Evolutionary conservation across 176 grass and related monocot genomes (phyloP), one percentile per base, ranked within the genome.

Genomic region (Raddia distichophylla): DNA sequence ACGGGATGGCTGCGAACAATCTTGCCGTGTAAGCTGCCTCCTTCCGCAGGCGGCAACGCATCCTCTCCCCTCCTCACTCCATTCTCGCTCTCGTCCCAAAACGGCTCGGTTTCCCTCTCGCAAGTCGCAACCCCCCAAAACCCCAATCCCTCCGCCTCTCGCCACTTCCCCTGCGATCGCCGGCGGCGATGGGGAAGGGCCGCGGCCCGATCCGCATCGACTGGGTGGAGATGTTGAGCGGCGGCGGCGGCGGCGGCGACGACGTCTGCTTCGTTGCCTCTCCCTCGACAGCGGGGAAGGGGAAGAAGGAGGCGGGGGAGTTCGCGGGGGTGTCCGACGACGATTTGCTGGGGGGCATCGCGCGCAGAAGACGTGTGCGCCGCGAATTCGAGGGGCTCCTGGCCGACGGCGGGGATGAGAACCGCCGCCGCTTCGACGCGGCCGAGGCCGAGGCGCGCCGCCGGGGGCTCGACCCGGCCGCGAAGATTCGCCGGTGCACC

Each of bases 51-150:
- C n/a, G n/a, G n/a, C n/a, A n/a, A n/a, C n/a, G n/a, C 27, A 27
- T 27, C 27, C 27, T 27, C 27, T 40, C 37, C 37, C 37, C 37
- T 40, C 37, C 37, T 40, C 37, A 40, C 4, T 40, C 37, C 37
- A 40, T 40, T 40, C 37, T 40, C 37, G 37, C 37, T 40, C 1
- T 40, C 37, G 2, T 1, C 51, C 22, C 60, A 63, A n/a, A n/a
- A 68, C 34, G 40, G 48, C 17, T 11, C 10, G n/a, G 80, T 32
- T 74, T 82, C 61, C 70, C 76, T 81, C 53, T 56, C 52, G 40
- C 75, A 71, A n/a, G 27, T 27, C 27, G 27, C 27, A 27, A 27
- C 27, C 3, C 44, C 71, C 18, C 72, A 52, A 46, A 78, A 12
- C 47, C 19, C 61, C 37, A 34, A 50, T 66, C 77, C 5, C 60